phyloP scores from a whole-genome alignment of 495 filamentous ascomycete genomes.

The Pyrenopolyporus hunteri region DNA sequence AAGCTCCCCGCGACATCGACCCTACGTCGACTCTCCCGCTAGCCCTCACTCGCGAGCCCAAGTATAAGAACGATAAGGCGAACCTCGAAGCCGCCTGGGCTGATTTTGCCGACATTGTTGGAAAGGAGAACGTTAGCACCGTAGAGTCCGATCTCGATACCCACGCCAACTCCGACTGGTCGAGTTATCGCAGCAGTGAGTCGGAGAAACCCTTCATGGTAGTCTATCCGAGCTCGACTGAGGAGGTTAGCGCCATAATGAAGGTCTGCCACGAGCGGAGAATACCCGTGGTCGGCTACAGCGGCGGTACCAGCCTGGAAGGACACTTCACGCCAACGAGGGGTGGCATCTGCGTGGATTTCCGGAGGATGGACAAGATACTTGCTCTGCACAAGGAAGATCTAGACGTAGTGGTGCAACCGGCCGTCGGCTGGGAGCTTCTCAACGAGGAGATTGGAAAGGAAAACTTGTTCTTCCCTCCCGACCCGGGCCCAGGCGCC shows the following conservation, averaged over 20 bases:
- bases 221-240: constrained; percentile 68
- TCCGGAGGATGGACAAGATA: constrained; percentile 76
- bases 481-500: constrained; percentile 80
- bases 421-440: constrained; percentile 78
- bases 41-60: constrained; percentile 60
- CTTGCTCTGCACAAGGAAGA: constrained; percentile 73
- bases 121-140: constrained; percentile 84
- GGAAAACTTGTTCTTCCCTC: constrained; percentile 79
- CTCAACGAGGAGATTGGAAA: constrained; percentile 74
- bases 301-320: constrained; percentile 79
- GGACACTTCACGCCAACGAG: constrained; percentile 78
- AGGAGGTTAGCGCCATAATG: constrained; percentile 74
- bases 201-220: constrained; percentile 61
- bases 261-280: constrained; percentile 72
- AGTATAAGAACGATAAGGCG: constrained; percentile 71
- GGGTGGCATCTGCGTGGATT: constrained; percentile 80
- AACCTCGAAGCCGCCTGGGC: constrained; percentile 94
- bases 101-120: constrained; percentile 85
- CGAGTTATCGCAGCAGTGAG: constrained; percentile 68
- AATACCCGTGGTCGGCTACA: constrained; percentile 78
- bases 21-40: constrained; percentile 77
- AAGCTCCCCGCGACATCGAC: constrained; percentile 63
- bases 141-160: constrained; percentile 65
- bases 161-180: constrained; percentile 90
- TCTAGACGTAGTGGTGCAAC: constrained; percentile 82